These are phyloP conservation scores for Hypoxylon intermedium DNA, from an alignment of 495 filamentous ascomycete species.

Conservation along the genomic window DNA sequence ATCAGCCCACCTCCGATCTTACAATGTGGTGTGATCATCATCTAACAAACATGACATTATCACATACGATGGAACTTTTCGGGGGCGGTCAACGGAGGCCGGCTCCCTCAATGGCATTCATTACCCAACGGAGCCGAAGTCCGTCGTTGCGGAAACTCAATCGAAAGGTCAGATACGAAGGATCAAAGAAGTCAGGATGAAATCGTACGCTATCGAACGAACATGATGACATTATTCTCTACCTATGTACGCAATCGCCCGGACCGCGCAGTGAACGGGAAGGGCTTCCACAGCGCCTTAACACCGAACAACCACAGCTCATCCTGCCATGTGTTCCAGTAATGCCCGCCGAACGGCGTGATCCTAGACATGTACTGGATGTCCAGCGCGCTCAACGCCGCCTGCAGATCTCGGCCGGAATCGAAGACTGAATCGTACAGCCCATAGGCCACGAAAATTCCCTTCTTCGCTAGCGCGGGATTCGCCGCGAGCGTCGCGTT, in stretches of 20 bases:
- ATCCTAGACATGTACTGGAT: conserved; percentile 33
- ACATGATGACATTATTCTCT: background rate
- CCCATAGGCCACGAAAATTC: conserved; percentile 43
- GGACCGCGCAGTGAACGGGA: conserved; percentile 19
- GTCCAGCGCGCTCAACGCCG: conserved; percentile 27
- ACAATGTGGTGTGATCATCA: conserved; percentile 14
- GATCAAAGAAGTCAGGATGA: background rate
- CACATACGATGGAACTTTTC: conserved; percentile 3
- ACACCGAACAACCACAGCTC: conserved; percentile 47
- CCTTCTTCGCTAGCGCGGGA: conserved; percentile 35
- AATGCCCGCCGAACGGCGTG: conserved; percentile 43
- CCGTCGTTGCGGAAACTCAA: background rate
- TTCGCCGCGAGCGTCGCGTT: conserved; percentile 24
- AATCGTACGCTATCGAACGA: conserved; percentile 11
- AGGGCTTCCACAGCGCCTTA: conserved; percentile 45
- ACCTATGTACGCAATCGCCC: conserved; percentile 6
- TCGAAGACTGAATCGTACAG: conserved; percentile 42
- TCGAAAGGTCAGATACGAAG: background rate
- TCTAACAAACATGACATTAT: conserved; percentile 3
- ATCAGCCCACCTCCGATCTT: background rate
- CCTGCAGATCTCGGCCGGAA: conserved; percentile 33
- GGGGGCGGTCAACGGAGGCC: background rate
- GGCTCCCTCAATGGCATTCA: no score
- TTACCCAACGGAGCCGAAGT: background rate
- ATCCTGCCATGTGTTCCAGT: conserved; percentile 48